Evolutionary conservation across 2,329 filamentous ascomycete species (phyloP), one percentile per base, ranked within the genome.

Genomic region (Fusarium dlaminii): DNA sequence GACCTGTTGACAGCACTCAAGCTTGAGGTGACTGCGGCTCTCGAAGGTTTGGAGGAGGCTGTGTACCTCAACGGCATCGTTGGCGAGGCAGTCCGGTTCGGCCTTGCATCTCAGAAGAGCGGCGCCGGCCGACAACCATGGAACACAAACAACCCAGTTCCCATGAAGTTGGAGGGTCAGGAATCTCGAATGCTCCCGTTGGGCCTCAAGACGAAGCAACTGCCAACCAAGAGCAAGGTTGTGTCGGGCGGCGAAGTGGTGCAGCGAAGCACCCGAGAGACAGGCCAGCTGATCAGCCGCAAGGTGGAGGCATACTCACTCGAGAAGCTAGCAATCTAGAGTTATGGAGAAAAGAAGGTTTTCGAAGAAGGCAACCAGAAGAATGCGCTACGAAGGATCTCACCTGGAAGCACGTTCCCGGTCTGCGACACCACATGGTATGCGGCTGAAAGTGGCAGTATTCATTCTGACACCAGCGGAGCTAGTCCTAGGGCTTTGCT

Each of bases 251-350:
- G 94, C 24, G 92, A 94, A 84, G 85, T 94, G 45, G 87, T 91
- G 71, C 85, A 89, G 80, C 89, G 94, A 75, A 94, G 87, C 76
- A 86, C 85, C 76, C 87, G 94, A 81, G 93, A 97, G 84, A 91
- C 92, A 66, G 94, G 93, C 24, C 90, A 93, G 82, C 83, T 97
- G 81, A 90, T 93, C 79, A 94, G 93, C 80, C 93, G 93, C 84
- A 92, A 91, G 80, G 92, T 95, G 70, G 93, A 93, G 63, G 90
- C 92, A 75, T 98, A 98, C 84, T 94, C 93, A 52, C 88, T 96
- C 74, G 94, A 98, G 84, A 90, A 90, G 82, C 91, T 97, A 76
- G 82, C 88, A 59, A 85, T 94, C 77, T 94, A 87, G 84, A 46
- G 43, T 42, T 37, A 51, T 27, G 55, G 56, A 55, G 49, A 32